Evolutionary conservation across 805 yeast genomes (phyloP), one percentile per base, ranked within the genome.

Genomic region (Naumovozyma dairenensis): DNA sequence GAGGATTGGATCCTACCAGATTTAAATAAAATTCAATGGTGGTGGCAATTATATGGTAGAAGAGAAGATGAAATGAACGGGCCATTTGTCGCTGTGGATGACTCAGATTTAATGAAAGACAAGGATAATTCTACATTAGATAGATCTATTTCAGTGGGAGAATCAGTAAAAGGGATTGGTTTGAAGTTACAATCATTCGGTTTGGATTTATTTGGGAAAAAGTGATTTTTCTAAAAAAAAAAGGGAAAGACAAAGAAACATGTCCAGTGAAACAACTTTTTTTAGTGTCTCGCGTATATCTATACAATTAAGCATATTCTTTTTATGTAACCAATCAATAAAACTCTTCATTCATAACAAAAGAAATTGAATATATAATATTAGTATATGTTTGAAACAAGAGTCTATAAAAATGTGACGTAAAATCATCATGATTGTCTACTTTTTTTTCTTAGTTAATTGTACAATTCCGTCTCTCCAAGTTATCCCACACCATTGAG

Each of bases 41-140:
- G 97, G 97, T 73, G 70, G 50, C 93, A 84, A 46, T 60, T 82
- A 17, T 83, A 80, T 51, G 94, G 95, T 0, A 61, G 89, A 34
- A 62, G 74, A 4, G 80, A 81, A 49, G 73, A 74, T 26, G 85
- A 78, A 43, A 68, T 77, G 77, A 74, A 75, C 36, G 13, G 10
- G 10, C 10, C 22, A 7, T n/a, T n/a, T n/a, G n/a, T n/a, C n/a
- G n/a, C n/a, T n/a, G n/a, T n/a, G n/a, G 55, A 12, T 10, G 20
- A 32, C 7, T 19, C 18, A 14, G 17, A 27, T 10, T 20, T 20
- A 10, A 20, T 7, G 7, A 20, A 20, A 20, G 7, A 7, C 22
- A 20, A 7, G 7, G 10, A 7, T 7, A 10, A 7, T 7, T 7
- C 22, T 20, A 20, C 22, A 7, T 20, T 20, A 7, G 26, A 24